A percentile compares a stretch with the other conserved stretches of the same genome.
These are phyloP conservation scores for Elaphomyces granulatus DNA, from an alignment of 495 filamentous ascomycete genomes.

Conservation along the genomic window DNA sequence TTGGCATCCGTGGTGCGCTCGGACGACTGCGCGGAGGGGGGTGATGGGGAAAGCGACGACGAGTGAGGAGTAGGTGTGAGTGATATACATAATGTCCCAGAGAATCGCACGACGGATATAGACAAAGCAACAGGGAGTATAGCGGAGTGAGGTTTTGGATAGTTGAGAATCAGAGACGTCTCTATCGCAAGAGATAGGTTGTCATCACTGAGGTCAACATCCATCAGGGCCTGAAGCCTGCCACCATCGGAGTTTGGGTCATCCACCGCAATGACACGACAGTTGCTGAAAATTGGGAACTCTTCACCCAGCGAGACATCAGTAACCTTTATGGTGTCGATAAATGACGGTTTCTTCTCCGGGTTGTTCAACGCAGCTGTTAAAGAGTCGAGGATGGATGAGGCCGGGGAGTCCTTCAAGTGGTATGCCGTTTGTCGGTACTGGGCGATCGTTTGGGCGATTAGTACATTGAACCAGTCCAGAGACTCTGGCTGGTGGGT, in stretches of 20 bases:
- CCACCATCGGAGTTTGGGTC: conserved; percentile 38
- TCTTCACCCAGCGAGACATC: conserved; percentile 90
- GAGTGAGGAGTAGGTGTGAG: conserved; percentile 54
- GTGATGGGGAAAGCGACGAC: conserved; percentile 26
- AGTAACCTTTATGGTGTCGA: conserved; percentile 85
- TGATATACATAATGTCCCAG: conserved; percentile 81
- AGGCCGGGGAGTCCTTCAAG: conserved; percentile 52
- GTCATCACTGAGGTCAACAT: conserved; percentile 84
- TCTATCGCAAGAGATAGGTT: conserved; percentile 89
- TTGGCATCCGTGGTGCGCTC: conserved; percentile 26
- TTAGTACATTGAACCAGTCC: conserved; percentile 98
- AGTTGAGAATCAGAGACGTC: conserved; percentile 87
- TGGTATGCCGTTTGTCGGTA: conserved; percentile 76
- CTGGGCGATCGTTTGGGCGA: conserved; percentile 94
- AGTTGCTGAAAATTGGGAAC: conserved; percentile 98
- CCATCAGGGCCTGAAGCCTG: conserved; percentile 85
- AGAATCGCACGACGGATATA: conserved; percentile 84
- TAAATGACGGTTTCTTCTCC: conserved; percentile 67
- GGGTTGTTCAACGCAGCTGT: conserved; percentile 71
- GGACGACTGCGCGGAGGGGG: conserved; percentile 9
- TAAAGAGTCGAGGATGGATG: conserved; percentile 86
- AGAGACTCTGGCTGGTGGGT: conserved; percentile 96
- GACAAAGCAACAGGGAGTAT: conserved; percentile 87
- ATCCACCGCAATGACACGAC: conserved; percentile 62
- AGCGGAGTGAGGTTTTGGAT: conserved; percentile 73